Evolutionary conservation across 2,329 filamentous ascomycete species (phyloP), one percentile per base, ranked within the genome.

Genomic region (Rutstroemia sydowiana): DNA sequence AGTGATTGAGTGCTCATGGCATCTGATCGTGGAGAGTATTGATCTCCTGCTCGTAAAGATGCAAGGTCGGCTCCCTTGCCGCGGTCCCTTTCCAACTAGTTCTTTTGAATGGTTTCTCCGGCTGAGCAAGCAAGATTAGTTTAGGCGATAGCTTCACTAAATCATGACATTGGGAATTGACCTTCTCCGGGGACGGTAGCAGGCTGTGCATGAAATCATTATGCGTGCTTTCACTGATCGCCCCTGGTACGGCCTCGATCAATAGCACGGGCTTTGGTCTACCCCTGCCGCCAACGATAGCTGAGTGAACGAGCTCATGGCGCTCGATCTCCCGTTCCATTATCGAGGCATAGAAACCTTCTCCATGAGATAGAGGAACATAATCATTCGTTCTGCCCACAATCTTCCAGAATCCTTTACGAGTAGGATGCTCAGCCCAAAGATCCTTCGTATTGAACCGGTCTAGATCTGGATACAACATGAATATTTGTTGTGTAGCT

Each of bases 331-430:
- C 36, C 16, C 26, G 42, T 42, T 46, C 46, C n/a, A 50, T 10
- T 1, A 18, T 41, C 14, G 43, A 32, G 1, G 52, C 40, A 43
- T 54, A 40, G 9, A 50, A 31, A 16, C 37, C 42, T 37, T 50
- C 46, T 34, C 46, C 46, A 42, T 54, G 46, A 4, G 47, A 13
- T 1, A 50, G 16, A 18, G 42, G 21, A 14, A 54, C 32, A 41
- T 48, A 48, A 18, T 56, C 51, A 34, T 54, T 48, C 13, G 45
- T 48, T 20, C 54, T 42, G 5, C 48, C 54, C n/a, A 37, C 43
- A 37, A 47, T 51, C 21, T 47, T 40, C 48, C 51, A 56, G 21
- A 56, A 30, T 20, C 34, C 48, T 30, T 48, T 32, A 9, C 45
- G 49, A 18, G 54, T 49, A 2, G 48, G 44, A 45, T 56, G 51